Percentiles rank a stretch among this genome's conserved stretches.
Evolutionary conservation across 495 filamentous ascomycete genomes (phyloP).

Genomic region (Jackrogersella minutella): DNA sequence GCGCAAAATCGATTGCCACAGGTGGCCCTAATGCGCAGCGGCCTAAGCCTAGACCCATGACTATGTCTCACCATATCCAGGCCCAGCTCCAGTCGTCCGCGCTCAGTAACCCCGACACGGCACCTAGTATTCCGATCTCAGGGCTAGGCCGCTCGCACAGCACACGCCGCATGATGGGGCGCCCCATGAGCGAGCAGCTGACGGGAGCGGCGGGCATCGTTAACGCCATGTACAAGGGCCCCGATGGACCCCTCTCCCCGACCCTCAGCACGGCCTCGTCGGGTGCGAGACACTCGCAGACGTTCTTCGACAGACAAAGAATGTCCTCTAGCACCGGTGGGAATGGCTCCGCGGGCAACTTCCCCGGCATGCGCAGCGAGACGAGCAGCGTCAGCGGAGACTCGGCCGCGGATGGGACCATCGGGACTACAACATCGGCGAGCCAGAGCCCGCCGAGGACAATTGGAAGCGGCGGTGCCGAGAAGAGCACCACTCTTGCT

Average conservation of each 20-base stretch:
- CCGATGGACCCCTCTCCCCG: conserved; percentile 64
- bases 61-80: conserved; percentile 53
- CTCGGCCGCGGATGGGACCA: conserved; percentile 59
- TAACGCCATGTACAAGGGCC: conserved; percentile 80
- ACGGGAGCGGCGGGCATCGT: conserved; percentile 74
- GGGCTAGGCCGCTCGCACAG: conserved; percentile 70
- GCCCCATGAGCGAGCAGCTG: conserved; percentile 76
- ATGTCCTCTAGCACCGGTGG: conserved; percentile 32
- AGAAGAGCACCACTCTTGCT: conserved; percentile 64
- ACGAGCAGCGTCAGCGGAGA: conserved; percentile 72
- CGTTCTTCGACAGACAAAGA: conserved; percentile 47
- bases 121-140: conserved; percentile 75
- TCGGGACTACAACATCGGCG: conserved; percentile 60
- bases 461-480: conserved; percentile 60
- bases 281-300: conserved; percentile 51
- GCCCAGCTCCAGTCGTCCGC: conserved; percentile 47
- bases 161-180: conserved; percentile 58
- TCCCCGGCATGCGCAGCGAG: conserved; percentile 62
- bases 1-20: conserved; percentile 76
- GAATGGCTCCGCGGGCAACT: conserved; percentile 56
- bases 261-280: conserved; percentile 55
- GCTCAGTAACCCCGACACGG: conserved; percentile 76
- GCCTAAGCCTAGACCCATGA: conserved; percentile 65
- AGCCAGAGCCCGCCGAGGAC: conserved; percentile 61
- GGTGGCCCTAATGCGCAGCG: conserved; percentile 44